Conservation (phyloP, 1,284 basidiomycete species). For the Moniliella sp. region DNA sequence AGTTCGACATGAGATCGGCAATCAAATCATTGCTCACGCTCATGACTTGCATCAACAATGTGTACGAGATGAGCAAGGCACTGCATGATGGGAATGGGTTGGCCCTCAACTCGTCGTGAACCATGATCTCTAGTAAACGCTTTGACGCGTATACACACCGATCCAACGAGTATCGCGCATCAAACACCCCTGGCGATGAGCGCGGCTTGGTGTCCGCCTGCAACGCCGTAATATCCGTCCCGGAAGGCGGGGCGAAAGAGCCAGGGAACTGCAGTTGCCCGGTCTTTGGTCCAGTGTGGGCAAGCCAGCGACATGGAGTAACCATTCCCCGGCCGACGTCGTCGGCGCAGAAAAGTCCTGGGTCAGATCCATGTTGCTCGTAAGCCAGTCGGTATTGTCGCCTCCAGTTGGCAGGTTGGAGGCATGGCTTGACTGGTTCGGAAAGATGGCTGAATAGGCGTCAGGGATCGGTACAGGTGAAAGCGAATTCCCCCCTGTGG, state of each 20-base stretch:
- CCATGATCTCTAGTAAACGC: neutral
- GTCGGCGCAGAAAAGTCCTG: no score
- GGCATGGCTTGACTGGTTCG: no score
- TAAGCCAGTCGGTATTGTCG: no score
- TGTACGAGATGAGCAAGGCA: neutral
- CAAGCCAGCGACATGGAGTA: conserved; percentile 16
- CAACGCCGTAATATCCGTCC: no score
- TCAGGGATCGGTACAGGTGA: conserved; percentile 21
- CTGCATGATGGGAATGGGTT: neutral
- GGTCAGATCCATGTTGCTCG: no score
- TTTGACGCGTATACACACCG: neutral
- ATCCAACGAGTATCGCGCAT: neutral
- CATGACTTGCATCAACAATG: neutral
- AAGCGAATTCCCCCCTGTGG: conserved; percentile 5
- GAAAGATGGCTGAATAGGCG: conserved; percentile 4
- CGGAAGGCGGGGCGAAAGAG: no score
- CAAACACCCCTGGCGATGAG: no score
- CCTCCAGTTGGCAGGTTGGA: neutral
- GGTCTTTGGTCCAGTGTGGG: no score
- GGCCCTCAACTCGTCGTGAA: neutral
- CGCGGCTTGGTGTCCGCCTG: no score
- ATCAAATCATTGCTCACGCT: neutral
- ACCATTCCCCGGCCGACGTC: no score
- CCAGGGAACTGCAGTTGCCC: no score
- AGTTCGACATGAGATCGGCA: no score